Percentiles rank a stretch among this genome's conserved stretches.
Conservation (phyloP, 352 stramenopile species). For the Phytophthora pistaciae region DNA sequence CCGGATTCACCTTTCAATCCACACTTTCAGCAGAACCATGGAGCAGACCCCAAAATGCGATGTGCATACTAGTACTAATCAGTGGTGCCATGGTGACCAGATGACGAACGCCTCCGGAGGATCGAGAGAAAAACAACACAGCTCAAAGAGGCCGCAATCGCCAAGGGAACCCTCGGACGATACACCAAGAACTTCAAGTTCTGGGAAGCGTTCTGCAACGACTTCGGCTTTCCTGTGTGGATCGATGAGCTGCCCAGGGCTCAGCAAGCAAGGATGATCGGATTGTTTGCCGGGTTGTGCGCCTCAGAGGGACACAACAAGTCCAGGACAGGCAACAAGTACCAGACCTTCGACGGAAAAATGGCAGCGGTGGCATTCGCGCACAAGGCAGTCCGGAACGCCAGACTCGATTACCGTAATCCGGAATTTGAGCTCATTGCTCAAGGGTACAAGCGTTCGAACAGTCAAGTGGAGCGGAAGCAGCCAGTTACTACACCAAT, state of each 20-base stretch:
- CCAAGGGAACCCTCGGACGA: background rate
- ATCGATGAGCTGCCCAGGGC: slow-evolving; percentile 33
- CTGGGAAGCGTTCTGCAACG: slow-evolving; percentile 18
- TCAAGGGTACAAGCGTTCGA: background rate
- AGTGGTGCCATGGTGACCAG: background rate
- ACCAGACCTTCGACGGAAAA: slow-evolving; percentile 1
- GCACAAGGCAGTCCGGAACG: background rate
- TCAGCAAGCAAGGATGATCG: slow-evolving; percentile 31
- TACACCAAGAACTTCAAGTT: slow-evolving; percentile 24
- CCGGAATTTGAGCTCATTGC: background rate
- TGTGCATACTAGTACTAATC: slow-evolving; percentile 3
- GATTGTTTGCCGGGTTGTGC: slow-evolving; percentile 29
- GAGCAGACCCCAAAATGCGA: slow-evolving; percentile 10
- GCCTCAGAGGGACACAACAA: slow-evolving; percentile 9
- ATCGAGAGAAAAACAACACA: slow-evolving; percentile 1
- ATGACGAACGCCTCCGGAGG: background rate
- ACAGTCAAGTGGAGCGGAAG: slow-evolving; percentile 36
- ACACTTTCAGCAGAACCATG: slow-evolving; percentile 13
- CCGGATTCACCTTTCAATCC: slow-evolving; percentile 5
- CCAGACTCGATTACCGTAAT: background rate
- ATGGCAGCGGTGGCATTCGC: background rate
- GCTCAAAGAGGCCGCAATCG: slow-evolving; percentile 2
- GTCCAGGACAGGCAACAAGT: background rate
- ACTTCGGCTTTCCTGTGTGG: slow-evolving; percentile 29
- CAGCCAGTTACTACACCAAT: slow-evolving; percentile 45